A percentile compares a stretch with the other conserved stretches of the same genome.
Conservation (phyloP, 108 stramenopile species). For the Seminavis robusta region DNA sequence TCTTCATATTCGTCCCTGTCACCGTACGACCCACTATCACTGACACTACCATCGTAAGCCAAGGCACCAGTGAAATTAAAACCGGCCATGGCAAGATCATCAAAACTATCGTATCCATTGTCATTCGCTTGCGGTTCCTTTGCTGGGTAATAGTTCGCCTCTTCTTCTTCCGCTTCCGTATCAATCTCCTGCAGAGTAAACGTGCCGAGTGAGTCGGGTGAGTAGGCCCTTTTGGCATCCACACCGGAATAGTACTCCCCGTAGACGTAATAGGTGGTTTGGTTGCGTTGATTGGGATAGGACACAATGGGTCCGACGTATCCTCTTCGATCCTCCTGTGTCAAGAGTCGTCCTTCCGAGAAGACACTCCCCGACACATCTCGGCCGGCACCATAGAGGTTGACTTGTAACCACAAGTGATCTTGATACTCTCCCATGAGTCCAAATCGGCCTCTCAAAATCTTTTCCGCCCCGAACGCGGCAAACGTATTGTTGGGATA, state of each 20-base stretch:
- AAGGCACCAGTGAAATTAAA: no score
- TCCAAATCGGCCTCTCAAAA: constrained; percentile 12
- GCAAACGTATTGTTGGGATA: constrained; percentile 21
- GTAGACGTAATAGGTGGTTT: not conserved
- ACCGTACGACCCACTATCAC: no score
- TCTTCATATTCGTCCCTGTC: no score
- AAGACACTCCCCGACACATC: constrained; percentile 11
- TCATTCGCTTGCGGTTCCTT: no score
- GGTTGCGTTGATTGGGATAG: not conserved
- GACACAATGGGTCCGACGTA: constrained; percentile 11
- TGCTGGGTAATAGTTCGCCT: no score
- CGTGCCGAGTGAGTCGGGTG: constrained; percentile 1
- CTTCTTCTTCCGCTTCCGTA: not conserved
- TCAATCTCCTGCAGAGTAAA: constrained; percentile 14
- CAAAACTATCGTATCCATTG: no score
- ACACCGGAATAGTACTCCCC: constrained; percentile 10
- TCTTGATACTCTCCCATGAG: constrained; percentile 6
- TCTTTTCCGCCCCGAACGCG: constrained; percentile 18
- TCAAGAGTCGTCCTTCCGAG: constrained; percentile 12
- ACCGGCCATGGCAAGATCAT: no score
- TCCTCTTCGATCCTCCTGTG: constrained; percentile 14
- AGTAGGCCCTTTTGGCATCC: not conserved
- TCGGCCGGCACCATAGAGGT: constrained; percentile 13
- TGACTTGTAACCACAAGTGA: constrained; percentile 14
- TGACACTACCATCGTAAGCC: no score